Conservation (phyloP, 2,329 filamentous ascomycete species). For the Fusarium mundagurra region DNA sequence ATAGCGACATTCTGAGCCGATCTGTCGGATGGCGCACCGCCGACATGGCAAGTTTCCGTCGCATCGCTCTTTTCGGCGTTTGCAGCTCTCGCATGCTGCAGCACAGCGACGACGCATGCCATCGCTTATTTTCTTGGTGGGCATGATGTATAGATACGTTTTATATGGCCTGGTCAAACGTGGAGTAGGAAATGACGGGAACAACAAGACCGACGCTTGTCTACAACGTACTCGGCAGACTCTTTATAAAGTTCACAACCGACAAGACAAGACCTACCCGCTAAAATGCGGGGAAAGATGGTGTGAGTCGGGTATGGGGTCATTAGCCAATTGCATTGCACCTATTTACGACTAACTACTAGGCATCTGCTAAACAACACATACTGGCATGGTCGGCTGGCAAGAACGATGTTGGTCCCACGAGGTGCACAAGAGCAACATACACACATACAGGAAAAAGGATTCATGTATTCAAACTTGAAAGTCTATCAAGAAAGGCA, state of each 20-base stretch:
- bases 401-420: background rate
- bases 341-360: too few relatives aligned
- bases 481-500: background rate
- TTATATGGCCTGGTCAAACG: rapidly evolving
- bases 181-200: background rate
- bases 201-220: background rate
- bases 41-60: background rate
- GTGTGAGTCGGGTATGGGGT: too few relatives aligned
- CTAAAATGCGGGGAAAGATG: too few relatives aligned
- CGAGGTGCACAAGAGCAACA: too few relatives aligned
- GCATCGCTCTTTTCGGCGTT: background rate
- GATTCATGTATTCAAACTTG: too few relatives aligned
- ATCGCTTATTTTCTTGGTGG: background rate
- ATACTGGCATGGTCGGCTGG: background rate
- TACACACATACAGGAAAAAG: too few relatives aligned
- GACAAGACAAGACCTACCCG: too few relatives aligned
- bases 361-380: too few relatives aligned
- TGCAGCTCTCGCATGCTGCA: background rate
- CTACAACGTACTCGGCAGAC: background rate
- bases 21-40: background rate
- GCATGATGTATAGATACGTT: background rate
- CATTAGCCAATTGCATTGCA: too few relatives aligned
- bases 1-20: background rate
- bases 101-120: background rate
- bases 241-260: too few relatives aligned